Conservation (phyloP, 192 early-diverging fungal species). For the Entomortierella chlamydospora region DNA sequence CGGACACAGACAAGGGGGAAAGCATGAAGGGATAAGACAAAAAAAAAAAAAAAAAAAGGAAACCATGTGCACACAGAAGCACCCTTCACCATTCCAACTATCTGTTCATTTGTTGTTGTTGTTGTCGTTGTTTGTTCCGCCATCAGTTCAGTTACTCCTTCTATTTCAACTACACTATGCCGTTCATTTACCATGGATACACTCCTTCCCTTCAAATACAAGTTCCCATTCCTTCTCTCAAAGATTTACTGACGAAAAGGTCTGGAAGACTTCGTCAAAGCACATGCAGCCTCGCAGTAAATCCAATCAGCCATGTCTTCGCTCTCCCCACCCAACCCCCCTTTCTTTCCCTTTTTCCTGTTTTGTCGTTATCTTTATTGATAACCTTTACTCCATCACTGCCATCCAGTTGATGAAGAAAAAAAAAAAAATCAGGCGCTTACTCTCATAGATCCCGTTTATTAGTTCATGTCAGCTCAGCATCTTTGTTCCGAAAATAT, state of each 20-base stretch:
- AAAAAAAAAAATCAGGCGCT: neutral
- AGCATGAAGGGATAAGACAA: slow-evolving; percentile 1
- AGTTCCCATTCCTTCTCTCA: neutral
- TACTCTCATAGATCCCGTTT: neutral
- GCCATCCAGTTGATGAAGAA: neutral
- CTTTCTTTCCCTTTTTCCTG: neutral
- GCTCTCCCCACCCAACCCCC: neutral
- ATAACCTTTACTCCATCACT: neutral
- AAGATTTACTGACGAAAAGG: neutral
- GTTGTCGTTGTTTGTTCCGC: too few relatives aligned
- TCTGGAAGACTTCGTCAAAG: neutral
- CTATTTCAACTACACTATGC: neutral
- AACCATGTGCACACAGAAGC: neutral
- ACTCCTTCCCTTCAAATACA: neutral
- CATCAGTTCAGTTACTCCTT: neutral
- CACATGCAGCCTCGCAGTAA: neutral
- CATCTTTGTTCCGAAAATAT: too few relatives aligned
- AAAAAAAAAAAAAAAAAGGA: neutral
- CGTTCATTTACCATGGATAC: too few relatives aligned
- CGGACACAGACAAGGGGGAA: slow-evolving; percentile 3
- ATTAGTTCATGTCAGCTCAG: neutral
- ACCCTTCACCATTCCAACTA: neutral
- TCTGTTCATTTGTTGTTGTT: neutral
- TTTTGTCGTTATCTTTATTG: slow-evolving; percentile 2
- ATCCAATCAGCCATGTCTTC: neutral